Evolutionary conservation across 164 flowering plant genomes (phyloP), one percentile per base, ranked within the genome.

Genomic region (Nymphaea colorata): DNA sequence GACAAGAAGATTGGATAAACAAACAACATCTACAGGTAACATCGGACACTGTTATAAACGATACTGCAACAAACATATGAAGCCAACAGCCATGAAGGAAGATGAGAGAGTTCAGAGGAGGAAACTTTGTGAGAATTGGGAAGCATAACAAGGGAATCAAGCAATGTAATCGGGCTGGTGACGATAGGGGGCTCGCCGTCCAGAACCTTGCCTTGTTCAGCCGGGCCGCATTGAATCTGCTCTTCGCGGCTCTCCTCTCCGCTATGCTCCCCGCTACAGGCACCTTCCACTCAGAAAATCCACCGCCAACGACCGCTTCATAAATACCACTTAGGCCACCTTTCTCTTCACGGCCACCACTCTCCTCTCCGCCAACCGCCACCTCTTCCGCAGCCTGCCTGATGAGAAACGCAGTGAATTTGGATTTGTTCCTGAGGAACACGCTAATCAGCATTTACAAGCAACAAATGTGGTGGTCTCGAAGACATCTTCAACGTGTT

Each of bases 71-170:
- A 25, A 25, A 25, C 36, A 25, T 25, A 25, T 25, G 36, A 25
- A 25, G 36, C 36, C 36, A 25, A 25, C 36, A 25, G 36, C 36
- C 36, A 25, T 25, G 36, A 25, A 25, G 36, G 36, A 25, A 25
- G 36, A n/a, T n/a, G n/a, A n/a, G n/a, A n/a, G n/a, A n/a, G n/a
- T n/a, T n/a, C n/a, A 51, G 55, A 51, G 55, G 12, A 51, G 55
- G 2, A 3, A 51, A 59, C 43, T 64, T 86, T 94, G 90, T 79
- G 91, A 64, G 87, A 72, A 78, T 86, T 85, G 0, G 78, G 77
- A 36, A 87, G 80, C 85, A 88, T 76, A 62, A 90, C 73, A 2
- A 94, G 93, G 4, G 94, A 91, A 47, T 87, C 91, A 4, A 87
- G 82, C 81, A 91, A 70, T 2, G 84, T 75, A 1, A 87, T 72